These are phyloP conservation scores for Amanita pseudoporphyria DNA, from an alignment of 768 basidiomycete genomes.

Conservation along the genomic window DNA sequence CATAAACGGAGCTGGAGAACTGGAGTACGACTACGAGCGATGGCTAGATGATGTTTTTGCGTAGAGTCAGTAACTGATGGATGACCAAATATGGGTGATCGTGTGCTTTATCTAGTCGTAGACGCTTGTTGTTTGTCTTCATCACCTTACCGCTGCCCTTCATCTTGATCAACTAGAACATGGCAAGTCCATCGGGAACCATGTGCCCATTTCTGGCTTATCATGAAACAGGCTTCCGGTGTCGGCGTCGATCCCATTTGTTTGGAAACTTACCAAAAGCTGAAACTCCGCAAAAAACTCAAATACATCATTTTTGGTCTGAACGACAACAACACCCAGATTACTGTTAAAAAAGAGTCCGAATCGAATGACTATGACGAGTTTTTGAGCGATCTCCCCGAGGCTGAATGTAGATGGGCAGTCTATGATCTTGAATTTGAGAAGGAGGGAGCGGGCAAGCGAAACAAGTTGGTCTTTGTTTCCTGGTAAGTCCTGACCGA, in stretches of 20 bases:
- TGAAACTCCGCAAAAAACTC: conserved; percentile 68
- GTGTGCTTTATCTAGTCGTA: conserved; percentile 16
- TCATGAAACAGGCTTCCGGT: conserved; percentile 46
- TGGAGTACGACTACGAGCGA: conserved; percentile 71
- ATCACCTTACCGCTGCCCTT: conserved; percentile 9
- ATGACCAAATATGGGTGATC: conserved; percentile 9
- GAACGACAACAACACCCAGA: conserved; percentile 51
- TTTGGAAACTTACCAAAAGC: conserved; percentile 46
- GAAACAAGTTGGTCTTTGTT: conserved; percentile 81
- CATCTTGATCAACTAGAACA: conserved; percentile 17
- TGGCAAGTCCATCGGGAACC: conserved; percentile 16
- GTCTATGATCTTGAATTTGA: conserved; percentile 87
- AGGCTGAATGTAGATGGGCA: conserved; percentile 75
- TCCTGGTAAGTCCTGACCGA: conserved; percentile 60
- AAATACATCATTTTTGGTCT: conserved; percentile 83
- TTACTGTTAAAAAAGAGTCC: conserved; percentile 67
- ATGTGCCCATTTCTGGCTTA: conserved; percentile 1
- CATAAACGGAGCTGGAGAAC: conserved; percentile 44
- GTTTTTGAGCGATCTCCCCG: conserved; percentile 68
- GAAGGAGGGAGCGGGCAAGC: conserved; percentile 60
- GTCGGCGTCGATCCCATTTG: conserved; percentile 52
- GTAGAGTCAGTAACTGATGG: conserved; percentile 25
- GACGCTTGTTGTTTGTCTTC: background rate
- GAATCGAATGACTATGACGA: conserved; percentile 47
- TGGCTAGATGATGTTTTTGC: conserved; percentile 78